A percentile compares a stretch with the other conserved stretches of the same genome.
Evolutionary conservation across 2,329 filamentous ascomycete genomes (phyloP).

Genomic region (Neonectria hederae): DNA sequence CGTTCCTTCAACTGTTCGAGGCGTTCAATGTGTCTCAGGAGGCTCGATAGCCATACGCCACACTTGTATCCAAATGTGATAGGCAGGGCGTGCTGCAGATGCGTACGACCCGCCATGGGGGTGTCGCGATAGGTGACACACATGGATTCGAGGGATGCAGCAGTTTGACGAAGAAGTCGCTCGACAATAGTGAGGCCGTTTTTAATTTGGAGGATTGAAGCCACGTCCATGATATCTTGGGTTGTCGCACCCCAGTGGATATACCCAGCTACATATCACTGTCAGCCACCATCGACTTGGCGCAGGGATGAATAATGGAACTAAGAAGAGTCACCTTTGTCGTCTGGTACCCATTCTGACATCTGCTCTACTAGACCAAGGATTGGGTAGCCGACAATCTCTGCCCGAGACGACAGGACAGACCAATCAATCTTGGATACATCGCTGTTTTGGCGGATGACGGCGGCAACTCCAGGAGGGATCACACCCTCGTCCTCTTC

Average conservation of each 20-base stretch:
- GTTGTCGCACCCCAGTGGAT: conserved; percentile 69
- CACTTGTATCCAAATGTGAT: conserved; percentile 67
- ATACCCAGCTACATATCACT: conserved; percentile 45
- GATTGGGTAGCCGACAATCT: conserved; percentile 65
- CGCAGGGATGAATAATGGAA: not conserved
- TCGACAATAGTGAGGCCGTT: conserved; percentile 59
- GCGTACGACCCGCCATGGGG: conserved; percentile 65
- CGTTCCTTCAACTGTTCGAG: conserved; percentile 57
- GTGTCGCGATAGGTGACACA: conserved; percentile 59
- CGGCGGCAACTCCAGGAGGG: conserved; percentile 48
- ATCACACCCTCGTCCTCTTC: conserved; percentile 60
- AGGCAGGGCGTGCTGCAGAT: conserved; percentile 65
- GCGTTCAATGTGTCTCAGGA: conserved; percentile 59
- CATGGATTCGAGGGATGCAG: conserved; percentile 54
- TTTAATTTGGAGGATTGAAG: conserved; percentile 63
- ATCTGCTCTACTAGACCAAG: conserved; percentile 59
- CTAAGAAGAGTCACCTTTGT: conserved; percentile 7
- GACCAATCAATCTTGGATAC: conserved; percentile 39
- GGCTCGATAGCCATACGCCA: conserved; percentile 61
- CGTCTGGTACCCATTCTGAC: conserved; percentile 27
- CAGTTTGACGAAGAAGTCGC: conserved; percentile 53
- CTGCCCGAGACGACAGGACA: conserved; percentile 53
- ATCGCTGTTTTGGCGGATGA: conserved; percentile 49
- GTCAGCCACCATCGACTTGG: conserved; percentile 36
- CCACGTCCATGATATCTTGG: conserved; percentile 68